Conservation (phyloP, 148 eudicot genomes). For the Vaccinium corymbosum region DNA sequence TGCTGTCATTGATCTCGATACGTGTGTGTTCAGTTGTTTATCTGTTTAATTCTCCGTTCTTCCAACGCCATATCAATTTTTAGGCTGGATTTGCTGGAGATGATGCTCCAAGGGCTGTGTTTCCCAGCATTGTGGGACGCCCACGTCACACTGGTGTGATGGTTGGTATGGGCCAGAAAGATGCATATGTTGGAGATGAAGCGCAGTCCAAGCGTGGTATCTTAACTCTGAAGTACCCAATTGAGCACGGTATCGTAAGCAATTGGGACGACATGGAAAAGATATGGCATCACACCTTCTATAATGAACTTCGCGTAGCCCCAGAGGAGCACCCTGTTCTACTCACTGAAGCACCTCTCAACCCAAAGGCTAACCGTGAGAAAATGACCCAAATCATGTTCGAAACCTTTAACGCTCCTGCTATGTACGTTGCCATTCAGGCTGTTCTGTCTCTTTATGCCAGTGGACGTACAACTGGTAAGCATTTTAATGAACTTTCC, state of each 20-base stretch:
- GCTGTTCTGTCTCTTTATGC: constrained; percentile 28
- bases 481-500: neutral
- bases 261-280: constrained; percentile 27
- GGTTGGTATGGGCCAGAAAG: constrained; percentile 29
- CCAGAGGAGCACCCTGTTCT: constrained; percentile 28
- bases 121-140: constrained; percentile 57
- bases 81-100: constrained; percentile 72
- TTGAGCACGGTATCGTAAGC: constrained; percentile 26
- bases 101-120: constrained; percentile 65
- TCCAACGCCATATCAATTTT: neutral
- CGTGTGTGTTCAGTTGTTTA: neutral
- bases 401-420: constrained; percentile 24
- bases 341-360: constrained; percentile 28
- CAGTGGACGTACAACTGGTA: constrained; percentile 28
- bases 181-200: constrained; percentile 26
- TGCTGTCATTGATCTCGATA: too few relatives aligned
- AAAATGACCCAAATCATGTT: constrained; percentile 28
- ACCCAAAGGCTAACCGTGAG: constrained; percentile 29
- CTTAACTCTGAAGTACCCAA: constrained; percentile 24
- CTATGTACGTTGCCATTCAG: constrained; percentile 27
- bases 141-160: constrained; percentile 39
- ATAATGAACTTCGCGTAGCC: constrained; percentile 25
- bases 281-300: constrained; percentile 28
- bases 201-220: constrained; percentile 28
- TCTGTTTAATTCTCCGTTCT: neutral